Evolutionary conservation across 2,329 filamentous ascomycete species (phyloP).

Genomic region (Beauveria sp.): DNA sequence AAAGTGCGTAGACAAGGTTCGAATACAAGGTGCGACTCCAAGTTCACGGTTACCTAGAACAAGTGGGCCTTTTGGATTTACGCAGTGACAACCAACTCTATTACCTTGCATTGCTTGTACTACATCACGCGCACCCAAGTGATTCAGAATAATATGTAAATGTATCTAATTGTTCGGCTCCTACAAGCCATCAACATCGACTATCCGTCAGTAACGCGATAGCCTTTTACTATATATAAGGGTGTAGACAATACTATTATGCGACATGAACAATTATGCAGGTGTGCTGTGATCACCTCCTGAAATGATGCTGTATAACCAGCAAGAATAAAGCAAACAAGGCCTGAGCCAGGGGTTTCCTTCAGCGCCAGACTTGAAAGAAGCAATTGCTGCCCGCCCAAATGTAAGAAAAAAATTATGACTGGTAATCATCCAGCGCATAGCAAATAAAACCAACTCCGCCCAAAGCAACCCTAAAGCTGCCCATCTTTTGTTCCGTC

Average conservation of each 20-base stretch:
- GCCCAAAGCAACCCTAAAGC: constrained; percentile 2
- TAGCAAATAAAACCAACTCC: background rate
- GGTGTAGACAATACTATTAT: constrained; percentile 11
- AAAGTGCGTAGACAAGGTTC: too few relatives aligned
- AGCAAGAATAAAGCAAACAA: background rate
- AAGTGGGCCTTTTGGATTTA: too few relatives aligned
- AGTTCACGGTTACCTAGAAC: too few relatives aligned
- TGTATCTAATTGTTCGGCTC: background rate
- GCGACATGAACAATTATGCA: constrained; percentile 4
- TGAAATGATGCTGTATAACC: constrained; percentile 2
- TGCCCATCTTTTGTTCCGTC: background rate
- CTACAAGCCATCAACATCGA: background rate
- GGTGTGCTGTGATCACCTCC: background rate
- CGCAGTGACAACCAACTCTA: too few relatives aligned
- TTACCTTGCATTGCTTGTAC: too few relatives aligned
- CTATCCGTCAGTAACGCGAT: background rate
- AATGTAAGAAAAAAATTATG: background rate
- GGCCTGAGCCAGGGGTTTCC: background rate
- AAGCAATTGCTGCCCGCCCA: background rate
- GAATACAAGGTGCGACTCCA: background rate
- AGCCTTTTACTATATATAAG: constrained; percentile 1
- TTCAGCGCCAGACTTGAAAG: background rate
- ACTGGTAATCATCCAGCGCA: background rate
- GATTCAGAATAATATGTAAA: background rate
- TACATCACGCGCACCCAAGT: too few relatives aligned